A percentile compares a stretch with the other conserved stretches of the same genome.
Conservation (phyloP, 345 rosid genomes). For the Passiflora organensis region DNA sequence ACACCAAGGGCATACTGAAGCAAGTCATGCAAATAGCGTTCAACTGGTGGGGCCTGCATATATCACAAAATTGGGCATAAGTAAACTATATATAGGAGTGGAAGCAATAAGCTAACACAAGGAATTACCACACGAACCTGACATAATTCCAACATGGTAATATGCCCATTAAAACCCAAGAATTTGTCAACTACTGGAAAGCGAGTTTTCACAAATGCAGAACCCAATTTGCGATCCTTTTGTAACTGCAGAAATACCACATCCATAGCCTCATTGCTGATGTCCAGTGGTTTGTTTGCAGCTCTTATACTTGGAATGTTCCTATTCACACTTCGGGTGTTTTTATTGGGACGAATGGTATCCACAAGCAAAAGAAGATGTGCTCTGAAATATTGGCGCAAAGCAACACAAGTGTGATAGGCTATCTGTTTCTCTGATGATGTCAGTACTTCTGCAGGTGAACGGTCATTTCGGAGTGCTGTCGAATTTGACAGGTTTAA, state of each 20-base stretch:
- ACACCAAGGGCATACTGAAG: slow-evolving; percentile 98
- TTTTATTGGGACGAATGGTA: slow-evolving; percentile 83
- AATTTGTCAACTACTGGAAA: slow-evolving; percentile 88
- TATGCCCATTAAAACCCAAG: slow-evolving; percentile 69
- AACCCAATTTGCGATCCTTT: slow-evolving; percentile 93
- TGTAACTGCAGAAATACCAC: slow-evolving; percentile 84
- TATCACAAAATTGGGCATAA: slow-evolving; percentile 21
- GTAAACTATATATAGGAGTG: background rate
- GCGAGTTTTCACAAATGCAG: slow-evolving; percentile 75
- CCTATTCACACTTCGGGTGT: slow-evolving; percentile 61
- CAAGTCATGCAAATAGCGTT: slow-evolving; percentile 91
- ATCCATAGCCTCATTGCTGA: slow-evolving; percentile 97
- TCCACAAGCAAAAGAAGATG: slow-evolving; percentile 88
- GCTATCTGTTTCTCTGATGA: slow-evolving; percentile 95
- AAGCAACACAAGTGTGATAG: slow-evolving; percentile 84
- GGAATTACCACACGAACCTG: slow-evolving; percentile 45
- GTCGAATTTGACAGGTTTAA: slow-evolving; percentile 42
- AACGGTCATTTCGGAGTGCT: slow-evolving; percentile 62
- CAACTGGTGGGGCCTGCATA: slow-evolving; percentile 89
- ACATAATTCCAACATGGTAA: slow-evolving; percentile 87
- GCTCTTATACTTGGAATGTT: slow-evolving; percentile 76
- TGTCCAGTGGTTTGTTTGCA: slow-evolving; percentile 88
- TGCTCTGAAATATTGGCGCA: slow-evolving; percentile 96
- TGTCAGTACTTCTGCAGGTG: slow-evolving; percentile 78
- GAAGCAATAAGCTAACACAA: background rate